These are phyloP conservation scores for Peronospora farinosa DNA, from an alignment of 352 stramenopile species.

Conservation along the genomic window DNA sequence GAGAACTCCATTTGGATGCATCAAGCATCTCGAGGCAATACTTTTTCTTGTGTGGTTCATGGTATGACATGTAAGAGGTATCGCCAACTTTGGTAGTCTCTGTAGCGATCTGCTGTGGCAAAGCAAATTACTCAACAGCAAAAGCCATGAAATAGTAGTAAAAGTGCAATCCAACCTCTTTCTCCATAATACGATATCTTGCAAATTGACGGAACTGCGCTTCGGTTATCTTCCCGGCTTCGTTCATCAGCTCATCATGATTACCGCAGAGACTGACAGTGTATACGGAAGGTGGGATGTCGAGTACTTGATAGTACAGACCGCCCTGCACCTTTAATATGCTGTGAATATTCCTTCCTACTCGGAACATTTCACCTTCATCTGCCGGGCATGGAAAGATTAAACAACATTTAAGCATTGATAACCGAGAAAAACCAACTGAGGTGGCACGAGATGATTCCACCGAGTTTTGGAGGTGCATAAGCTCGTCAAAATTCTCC, in stretches of 20 bases:
- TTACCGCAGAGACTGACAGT: background rate
- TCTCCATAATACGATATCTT: constrained; percentile 47
- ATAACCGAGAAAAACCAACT: constrained; percentile 31
- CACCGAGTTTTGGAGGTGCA: constrained; percentile 55
- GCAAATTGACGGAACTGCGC: constrained; percentile 65
- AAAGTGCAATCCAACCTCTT: constrained; percentile 32
- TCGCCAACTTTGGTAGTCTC: constrained; percentile 22
- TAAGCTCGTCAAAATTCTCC: constrained; percentile 73
- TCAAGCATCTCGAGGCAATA: constrained; percentile 55
- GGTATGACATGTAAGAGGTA: constrained; percentile 61
- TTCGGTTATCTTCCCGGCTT: constrained; percentile 57
- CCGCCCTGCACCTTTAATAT: constrained; percentile 57
- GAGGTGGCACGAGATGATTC: constrained; percentile 31
- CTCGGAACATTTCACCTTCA: constrained; percentile 66
- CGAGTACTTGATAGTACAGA: constrained; percentile 53
- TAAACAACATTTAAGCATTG: constrained; percentile 62
- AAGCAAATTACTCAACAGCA: background rate
- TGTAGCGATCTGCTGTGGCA: constrained; percentile 11
- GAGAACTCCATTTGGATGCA: constrained; percentile 30
- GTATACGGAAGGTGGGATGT: constrained; percentile 6
- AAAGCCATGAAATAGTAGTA: background rate
- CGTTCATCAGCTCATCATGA: constrained; percentile 31
- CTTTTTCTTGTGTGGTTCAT: constrained; percentile 48
- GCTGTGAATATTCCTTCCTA: constrained; percentile 63
- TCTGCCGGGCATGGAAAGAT: constrained; percentile 47